Percentiles rank a stretch among this genome's conserved stretches.
These are phyloP conservation scores for Leishmania amazonensis DNA, from an alignment of 208 protist species.

Conservation along the genomic window DNA sequence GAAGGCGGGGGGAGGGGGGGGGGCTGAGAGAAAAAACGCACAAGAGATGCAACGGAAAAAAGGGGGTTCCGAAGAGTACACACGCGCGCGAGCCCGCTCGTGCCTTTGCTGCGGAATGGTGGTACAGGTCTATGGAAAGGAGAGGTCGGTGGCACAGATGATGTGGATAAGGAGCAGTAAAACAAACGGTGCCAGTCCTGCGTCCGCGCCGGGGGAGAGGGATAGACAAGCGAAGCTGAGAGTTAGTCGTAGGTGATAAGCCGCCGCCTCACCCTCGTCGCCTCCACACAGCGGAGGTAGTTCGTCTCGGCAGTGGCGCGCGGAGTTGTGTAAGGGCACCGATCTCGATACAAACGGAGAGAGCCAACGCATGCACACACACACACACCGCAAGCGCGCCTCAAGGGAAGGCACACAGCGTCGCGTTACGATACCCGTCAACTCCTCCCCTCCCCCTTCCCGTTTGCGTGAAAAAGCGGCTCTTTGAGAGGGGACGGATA, in stretches of 20 bases:
- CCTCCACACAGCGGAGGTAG: background rate
- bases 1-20: background rate
- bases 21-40: background rate
- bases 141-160: background rate
- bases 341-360: background rate
- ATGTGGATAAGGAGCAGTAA: background rate
- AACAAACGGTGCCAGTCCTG: background rate
- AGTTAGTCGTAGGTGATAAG: background rate
- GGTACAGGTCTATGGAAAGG: conserved; percentile 1
- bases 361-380: background rate
- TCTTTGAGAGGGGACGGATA: background rate
- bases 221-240: background rate
- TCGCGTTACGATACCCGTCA: background rate
- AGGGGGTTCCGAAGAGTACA: background rate
- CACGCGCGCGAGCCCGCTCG: background rate
- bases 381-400: background rate
- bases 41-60: background rate
- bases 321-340: background rate
- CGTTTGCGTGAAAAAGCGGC: too few species aligned
- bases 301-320: background rate
- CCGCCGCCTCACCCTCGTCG: background rate
- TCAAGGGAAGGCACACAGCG: background rate
- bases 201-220: background rate
- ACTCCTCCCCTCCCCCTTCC: background rate
- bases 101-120: background rate